phyloP scores from a whole-genome alignment of 2,329 filamentous ascomycete species.

The Verticillium alfalfae region DNA sequence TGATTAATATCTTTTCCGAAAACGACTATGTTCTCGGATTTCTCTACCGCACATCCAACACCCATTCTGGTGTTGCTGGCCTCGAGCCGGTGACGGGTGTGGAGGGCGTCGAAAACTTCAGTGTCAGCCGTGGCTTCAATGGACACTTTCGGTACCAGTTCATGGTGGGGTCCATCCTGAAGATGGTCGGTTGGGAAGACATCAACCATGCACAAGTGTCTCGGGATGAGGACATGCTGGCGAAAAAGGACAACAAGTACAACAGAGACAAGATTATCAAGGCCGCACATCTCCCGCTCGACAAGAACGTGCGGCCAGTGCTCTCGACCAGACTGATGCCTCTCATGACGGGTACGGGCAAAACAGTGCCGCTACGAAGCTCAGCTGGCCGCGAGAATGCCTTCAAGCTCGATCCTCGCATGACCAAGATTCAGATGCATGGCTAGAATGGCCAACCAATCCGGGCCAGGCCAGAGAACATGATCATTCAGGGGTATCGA shows the following conservation, averaged over 20 bases:
- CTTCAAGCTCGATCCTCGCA: constrained; percentile 16
- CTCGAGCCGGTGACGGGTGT: constrained; percentile 69
- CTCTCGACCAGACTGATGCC: constrained; percentile 9
- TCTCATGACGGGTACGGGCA: constrained; percentile 12
- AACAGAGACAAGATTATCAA: constrained; percentile 23
- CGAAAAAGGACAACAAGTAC: constrained; percentile 27
- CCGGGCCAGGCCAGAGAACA: constrained; percentile 8
- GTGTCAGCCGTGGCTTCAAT: constrained; percentile 59
- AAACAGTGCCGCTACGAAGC: background rate
- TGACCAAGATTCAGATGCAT: constrained; percentile 16
- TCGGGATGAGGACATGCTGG: constrained; percentile 22
- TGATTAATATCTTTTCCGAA: constrained; percentile 87
- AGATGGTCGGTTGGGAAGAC: constrained; percentile 64
- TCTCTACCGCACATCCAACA: constrained; percentile 75
- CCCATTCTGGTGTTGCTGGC: constrained; percentile 80
- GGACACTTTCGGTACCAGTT: constrained; percentile 68
- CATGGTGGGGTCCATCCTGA: constrained; percentile 60
- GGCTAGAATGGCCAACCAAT: constrained; percentile 11
- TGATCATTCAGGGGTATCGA: constrained; percentile 3
- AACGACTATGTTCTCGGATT: constrained; percentile 87
- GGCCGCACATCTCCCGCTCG: constrained; percentile 6
- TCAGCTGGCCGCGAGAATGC: constrained; percentile 10
- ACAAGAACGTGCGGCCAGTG: constrained; percentile 8
- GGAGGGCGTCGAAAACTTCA: constrained; percentile 60
- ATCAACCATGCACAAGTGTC: constrained; percentile 37